These are phyloP conservation scores for Fusarium sp. DNA, from an alignment of 2,329 filamentous ascomycete genomes.

Conservation along the genomic window DNA sequence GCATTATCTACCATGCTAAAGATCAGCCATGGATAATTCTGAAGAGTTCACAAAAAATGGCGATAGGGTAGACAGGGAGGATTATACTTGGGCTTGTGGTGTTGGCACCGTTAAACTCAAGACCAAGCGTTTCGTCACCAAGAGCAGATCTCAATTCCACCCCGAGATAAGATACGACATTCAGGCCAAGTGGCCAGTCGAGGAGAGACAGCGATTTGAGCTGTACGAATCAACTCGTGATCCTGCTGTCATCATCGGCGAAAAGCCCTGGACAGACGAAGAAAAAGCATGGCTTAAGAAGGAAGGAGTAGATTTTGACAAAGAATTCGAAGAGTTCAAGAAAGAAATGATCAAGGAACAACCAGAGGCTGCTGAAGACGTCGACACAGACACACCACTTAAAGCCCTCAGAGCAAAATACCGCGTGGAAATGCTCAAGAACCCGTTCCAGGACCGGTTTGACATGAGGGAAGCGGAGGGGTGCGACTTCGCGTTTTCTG, in stretches of 20 bases:
- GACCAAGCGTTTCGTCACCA: background rate
- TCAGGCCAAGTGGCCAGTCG: fast-evolving
- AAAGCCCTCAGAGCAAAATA: background rate
- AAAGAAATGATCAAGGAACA: background rate
- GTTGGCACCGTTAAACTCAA: background rate
- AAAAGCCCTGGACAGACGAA: background rate
- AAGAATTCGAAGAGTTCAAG: background rate
- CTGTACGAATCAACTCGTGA: background rate
- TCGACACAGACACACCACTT: background rate
- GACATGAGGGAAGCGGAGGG: background rate
- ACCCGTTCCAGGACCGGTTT: background rate
- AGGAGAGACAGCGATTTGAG: background rate
- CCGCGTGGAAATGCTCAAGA: background rate
- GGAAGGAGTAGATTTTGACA: background rate
- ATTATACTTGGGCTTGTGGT: background rate
- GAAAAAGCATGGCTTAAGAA: background rate
- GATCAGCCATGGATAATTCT: fast-evolving
- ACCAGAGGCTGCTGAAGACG: background rate
- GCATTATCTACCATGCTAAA: background rate
- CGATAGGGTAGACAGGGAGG: background rate
- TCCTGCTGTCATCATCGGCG: fast-evolving
- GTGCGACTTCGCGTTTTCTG: background rate
- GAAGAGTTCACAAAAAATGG: fast-evolving
- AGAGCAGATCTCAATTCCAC: background rate
- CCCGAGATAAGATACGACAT: background rate